Conservation (phyloP, 768 basidiomycete species). For the Trametes cubensis region DNA sequence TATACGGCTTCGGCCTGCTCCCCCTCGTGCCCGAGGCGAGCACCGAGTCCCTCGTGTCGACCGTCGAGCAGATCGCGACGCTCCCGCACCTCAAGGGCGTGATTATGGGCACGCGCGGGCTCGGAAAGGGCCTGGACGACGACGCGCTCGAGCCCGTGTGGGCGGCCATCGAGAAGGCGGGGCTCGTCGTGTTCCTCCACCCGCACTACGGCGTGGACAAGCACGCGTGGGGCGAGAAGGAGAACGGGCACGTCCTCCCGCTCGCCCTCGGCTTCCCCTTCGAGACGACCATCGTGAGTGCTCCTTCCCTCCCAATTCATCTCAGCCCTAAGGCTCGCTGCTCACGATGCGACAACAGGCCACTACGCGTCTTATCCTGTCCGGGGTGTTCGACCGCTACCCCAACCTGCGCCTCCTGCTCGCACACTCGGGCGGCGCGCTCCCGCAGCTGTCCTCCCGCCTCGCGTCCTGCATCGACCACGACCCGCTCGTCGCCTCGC, state of each 20-base stretch:
- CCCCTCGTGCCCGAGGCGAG: constrained; percentile 75
- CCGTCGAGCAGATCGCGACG: constrained; percentile 64
- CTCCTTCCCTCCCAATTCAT: not conserved
- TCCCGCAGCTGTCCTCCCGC: constrained; percentile 82
- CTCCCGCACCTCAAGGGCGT: constrained; percentile 72
- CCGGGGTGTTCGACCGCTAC: constrained; percentile 80
- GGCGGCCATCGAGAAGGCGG: constrained; percentile 70
- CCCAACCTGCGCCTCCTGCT: constrained; percentile 76
- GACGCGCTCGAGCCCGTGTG: constrained; percentile 77
- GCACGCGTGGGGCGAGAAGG: constrained; percentile 72
- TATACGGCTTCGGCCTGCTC: constrained; percentile 84
- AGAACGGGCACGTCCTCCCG: constrained; percentile 87
- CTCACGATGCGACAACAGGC: no score
- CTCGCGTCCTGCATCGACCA: constrained; percentile 85
- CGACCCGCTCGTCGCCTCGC: constrained; percentile 75
- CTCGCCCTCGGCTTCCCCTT: constrained; percentile 89
- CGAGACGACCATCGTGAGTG: constrained; percentile 81
- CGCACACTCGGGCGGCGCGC: constrained; percentile 85
- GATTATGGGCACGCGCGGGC: constrained; percentile 80
- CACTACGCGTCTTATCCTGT: constrained; percentile 76
- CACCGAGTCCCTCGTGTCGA: constrained; percentile 57
- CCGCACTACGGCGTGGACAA: constrained; percentile 83
- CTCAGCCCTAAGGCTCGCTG: no score
- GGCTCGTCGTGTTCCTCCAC: constrained; percentile 80
- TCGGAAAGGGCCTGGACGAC: constrained; percentile 84